Base-by-base conservation (phyloP, 2,329 filamentous ascomycete genomes). In the Parastagonospora avenae region DNA sequence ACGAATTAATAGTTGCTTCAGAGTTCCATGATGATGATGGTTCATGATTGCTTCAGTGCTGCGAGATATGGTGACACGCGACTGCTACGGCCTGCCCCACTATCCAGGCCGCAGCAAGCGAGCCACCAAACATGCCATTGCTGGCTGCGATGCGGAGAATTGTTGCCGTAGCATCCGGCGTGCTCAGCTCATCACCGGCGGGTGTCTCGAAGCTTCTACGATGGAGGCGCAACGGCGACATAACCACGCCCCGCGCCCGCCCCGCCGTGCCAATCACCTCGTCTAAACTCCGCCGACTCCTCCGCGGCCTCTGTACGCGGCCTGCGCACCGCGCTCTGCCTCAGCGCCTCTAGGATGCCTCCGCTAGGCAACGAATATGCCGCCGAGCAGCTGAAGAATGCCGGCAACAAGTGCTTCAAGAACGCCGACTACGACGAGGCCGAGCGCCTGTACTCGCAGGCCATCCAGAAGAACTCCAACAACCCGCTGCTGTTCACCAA, bases 401-500 rank as follows among this genome's bases (percentile, higher is more conserved):
- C 78, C 44, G 87, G 87, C 57, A 90, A 90, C 72, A 78, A 77
- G 44, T 81, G 80, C 67, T 93, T 89, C 74, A 80, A 84, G 54
- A 74, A 78, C 8, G 84, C 83, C 54, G 85, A 92, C 62, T 92
- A 82, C 66, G 72, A 76, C 4, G 80, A 76, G 19, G 90, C 90
- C 32, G 88, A 91, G 56, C 80, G 79, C 15, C 76, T 86, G 50
- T 93, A 93, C 73, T 88, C 87, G 4, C 84, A 89, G 72, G 90
- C 90, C 77, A 92, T 96, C 62, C 85, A 89, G 63, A 85, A 86
- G 68, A 90, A 96, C 74, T 82, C 89, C 4, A 82, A 79, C 48
- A 94, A 96, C 69, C 85, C 89, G 1, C 80, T 88, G 28, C 82
- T 96, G 43, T 97, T 92, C 76, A 93, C 91, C 33, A 97, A 97